A percentile compares a stretch with the other conserved stretches of the same genome.
Evolutionary conservation across 805 yeast genomes (phyloP).

Genomic region (Torulaspora microellipsoides): DNA sequence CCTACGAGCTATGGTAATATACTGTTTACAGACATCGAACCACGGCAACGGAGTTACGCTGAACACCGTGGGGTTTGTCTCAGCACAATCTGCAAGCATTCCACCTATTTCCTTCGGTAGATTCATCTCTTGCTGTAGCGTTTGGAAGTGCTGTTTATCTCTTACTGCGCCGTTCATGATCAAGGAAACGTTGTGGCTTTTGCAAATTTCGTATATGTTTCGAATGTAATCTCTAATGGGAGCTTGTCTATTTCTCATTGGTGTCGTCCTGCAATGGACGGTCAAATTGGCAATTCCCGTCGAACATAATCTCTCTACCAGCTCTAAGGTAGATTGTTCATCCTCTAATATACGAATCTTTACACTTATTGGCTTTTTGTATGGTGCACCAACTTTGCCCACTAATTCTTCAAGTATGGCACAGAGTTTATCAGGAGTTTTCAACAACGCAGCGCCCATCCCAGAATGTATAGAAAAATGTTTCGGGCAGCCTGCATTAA

Average conservation of each 20-base stretch:
- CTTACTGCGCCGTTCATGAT: conserved; percentile 77
- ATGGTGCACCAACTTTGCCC: conserved; percentile 71
- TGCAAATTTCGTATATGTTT: conserved; percentile 58
- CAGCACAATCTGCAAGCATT: conserved; percentile 93
- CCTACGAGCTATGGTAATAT: conserved; percentile 46
- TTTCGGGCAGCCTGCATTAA: conserved; percentile 97
- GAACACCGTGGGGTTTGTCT: conserved; percentile 79
- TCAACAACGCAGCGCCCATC: conserved; percentile 92
- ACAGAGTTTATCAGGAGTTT: conserved; percentile 74
- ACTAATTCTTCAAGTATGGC: conserved; percentile 67
- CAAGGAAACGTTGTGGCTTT: conserved; percentile 58
- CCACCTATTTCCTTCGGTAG: conserved; percentile 61
- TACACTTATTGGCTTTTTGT: conserved; percentile 77
- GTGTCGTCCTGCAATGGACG: conserved; percentile 84
- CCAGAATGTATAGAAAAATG: conserved; percentile 93
- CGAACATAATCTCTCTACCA: conserved; percentile 52
- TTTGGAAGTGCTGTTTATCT: conserved; percentile 48
- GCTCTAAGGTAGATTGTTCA: conserved; percentile 51
- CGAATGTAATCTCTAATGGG: conserved; percentile 71
- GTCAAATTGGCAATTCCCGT: conserved; percentile 88
- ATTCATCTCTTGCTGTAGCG: conserved; percentile 49
- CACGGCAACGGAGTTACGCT: conserved; percentile 43
- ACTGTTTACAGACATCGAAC: conserved; percentile 52
- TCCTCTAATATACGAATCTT: conserved; percentile 77
- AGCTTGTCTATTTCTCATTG: conserved; percentile 80